These are phyloP conservation scores for Spathaspora girioi DNA, from an alignment of 805 yeast genomes.

Conservation along the genomic window DNA sequence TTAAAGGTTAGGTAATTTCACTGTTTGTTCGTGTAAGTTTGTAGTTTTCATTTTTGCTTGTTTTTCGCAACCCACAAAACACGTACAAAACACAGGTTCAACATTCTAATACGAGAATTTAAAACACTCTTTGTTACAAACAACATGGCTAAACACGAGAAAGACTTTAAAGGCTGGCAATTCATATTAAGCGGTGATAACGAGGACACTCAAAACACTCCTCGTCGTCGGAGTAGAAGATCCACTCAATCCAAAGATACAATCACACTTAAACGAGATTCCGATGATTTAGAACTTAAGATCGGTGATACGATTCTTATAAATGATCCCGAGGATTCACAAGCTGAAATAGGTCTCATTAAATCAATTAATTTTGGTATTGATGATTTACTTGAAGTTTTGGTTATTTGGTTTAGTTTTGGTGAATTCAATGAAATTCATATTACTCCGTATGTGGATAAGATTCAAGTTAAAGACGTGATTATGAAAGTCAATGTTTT, in stretches of 20 bases:
- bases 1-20: no score
- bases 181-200: slow-evolving; percentile 5
- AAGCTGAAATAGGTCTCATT: slow-evolving; percentile 41
- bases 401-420: slow-evolving; percentile 40
- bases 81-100: no score
- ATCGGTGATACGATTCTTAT: slow-evolving; percentile 53
- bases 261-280: slow-evolving; percentile 34
- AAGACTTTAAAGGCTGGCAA: slow-evolving; percentile 32
- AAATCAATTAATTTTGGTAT: slow-evolving; percentile 51
- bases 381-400: slow-evolving; percentile 44
- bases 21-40: no score
- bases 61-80: background rate
- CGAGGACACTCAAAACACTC: slow-evolving; percentile 3
- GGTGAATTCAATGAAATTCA: slow-evolving; percentile 43
- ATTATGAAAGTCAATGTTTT: slow-evolving; percentile 43
- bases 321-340: slow-evolving; percentile 18
- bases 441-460: slow-evolving; percentile 48
- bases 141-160: slow-evolving; percentile 13
- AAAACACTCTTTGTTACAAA: background rate
- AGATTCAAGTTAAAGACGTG: slow-evolving; percentile 41
- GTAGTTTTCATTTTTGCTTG: background rate
- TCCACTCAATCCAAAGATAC: slow-evolving; percentile 5
- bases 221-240: slow-evolving; percentile 19
- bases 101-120: no score
- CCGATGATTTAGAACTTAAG: slow-evolving; percentile 46